These are phyloP conservation scores for Thraustotheca clavata DNA, from an alignment of 352 stramenopile genomes.

Conservation along the genomic window DNA sequence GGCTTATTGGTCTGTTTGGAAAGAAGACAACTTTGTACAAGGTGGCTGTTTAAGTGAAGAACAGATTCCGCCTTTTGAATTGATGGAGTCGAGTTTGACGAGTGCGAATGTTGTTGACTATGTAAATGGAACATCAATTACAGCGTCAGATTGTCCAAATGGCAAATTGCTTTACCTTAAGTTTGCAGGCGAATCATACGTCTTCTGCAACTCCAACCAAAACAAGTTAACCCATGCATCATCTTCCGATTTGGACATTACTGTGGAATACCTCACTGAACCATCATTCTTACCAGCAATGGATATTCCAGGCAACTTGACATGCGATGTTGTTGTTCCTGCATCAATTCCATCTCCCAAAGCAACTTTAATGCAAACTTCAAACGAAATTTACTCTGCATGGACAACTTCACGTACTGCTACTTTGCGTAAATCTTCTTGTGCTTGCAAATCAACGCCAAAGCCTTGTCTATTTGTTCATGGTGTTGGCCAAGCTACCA, in stretches of 20 bases:
- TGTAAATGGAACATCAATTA: background rate
- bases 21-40: background rate
- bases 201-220: slow-evolving; percentile 26
- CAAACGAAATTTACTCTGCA: background rate
- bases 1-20: background rate
- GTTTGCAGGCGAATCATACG: slow-evolving; percentile 31
- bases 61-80: slow-evolving; percentile 12
- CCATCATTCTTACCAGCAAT: slow-evolving; percentile 14
- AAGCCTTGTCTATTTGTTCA: slow-evolving; percentile 39
- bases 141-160: background rate
- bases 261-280: slow-evolving; percentile 22
- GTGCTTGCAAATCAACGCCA: background rate
- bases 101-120: background rate
- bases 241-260: slow-evolving; percentile 23
- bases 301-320: background rate
- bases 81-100: background rate
- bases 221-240: slow-evolving; percentile 17
- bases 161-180: slow-evolving; percentile 28
- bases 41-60: background rate
- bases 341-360: background rate
- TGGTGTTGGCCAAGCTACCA: slow-evolving; percentile 29
- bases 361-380: background rate
- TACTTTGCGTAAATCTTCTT: background rate
- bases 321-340: background rate
- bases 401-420: background rate